Evolutionary conservation across 306 rosid species (phyloP), one percentile per base, ranked within the genome.

Genomic region (Urtica urens): DNA sequence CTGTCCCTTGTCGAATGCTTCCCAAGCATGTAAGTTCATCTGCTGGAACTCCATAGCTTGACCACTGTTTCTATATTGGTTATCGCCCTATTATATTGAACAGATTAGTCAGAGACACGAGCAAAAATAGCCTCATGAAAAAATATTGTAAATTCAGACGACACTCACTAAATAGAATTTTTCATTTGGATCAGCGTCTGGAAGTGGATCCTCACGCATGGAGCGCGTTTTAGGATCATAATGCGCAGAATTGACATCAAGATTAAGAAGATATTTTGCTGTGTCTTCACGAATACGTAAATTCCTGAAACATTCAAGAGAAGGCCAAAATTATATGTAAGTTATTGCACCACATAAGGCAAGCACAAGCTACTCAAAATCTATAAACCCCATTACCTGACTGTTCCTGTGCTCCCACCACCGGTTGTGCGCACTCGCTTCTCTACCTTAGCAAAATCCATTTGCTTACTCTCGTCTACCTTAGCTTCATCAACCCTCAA

Each of bases 371-470:
- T 24, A 12, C 23, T 46, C 33, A 3, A 18, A 25, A 25, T 25
- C 10, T 24, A 27, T 8, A 25, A 25, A 13, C 17, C 12, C 9
- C 33, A 17, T 47, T 46, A 73, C 84, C 81, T 77, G 15, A 77
- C 79, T 61, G 90, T 74, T 65, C 92, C 79, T 7, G 85, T 77
- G 68, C 75, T 77, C 8, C 81, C 81, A 56, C 85, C 79, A 43
- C 85, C 53, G 14, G 53, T 48, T 26, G 53, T 48, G 3, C 53
- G 53, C 23, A 48, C 53, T 25, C 53, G 53, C 79, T 81, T 81
- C 53, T 81, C 82, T 56, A 81, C 92, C 69, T 77, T 81, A 3
- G 92, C 82, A 33, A 77, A 77, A 56, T 77, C 85, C 67, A 66
- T 59, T 24, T 77, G 79, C 38, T 77, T 73, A 63, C 77, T 77